A percentile compares a stretch with the other conserved stretches of the same genome.
phyloP scores from a whole-genome alignment of 306 rosid species.

The Vigna trinervia region DNA sequence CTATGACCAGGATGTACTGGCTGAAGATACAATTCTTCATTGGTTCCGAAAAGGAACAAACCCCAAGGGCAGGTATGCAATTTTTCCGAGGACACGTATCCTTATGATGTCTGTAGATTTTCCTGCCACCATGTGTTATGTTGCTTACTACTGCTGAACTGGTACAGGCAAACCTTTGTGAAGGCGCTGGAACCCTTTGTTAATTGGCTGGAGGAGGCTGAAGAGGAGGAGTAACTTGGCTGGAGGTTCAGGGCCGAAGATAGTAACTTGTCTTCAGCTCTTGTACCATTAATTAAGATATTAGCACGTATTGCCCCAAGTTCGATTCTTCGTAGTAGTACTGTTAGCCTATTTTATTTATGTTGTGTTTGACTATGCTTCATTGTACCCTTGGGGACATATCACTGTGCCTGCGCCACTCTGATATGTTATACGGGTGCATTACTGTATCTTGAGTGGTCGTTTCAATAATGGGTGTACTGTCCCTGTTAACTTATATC shows the following conservation, averaged over 20 bases:
- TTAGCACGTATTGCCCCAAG: constrained; percentile 41
- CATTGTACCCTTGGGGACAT: neutral
- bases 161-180: constrained; percentile 92
- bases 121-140: neutral
- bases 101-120: neutral
- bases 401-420: constrained; percentile 32
- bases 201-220: constrained; percentile 99
- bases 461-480: constrained; percentile 35
- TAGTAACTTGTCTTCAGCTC: constrained; percentile 1
- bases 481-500: constrained; percentile 11
- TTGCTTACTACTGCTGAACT: constrained; percentile 30
- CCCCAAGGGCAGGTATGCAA: constrained; percentile 87
- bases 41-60: constrained; percentile 97
- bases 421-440: constrained; percentile 38
- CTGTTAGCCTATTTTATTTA: constrained; percentile 35
- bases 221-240: constrained; percentile 79
- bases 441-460: constrained; percentile 33
- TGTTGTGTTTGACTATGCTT: constrained; percentile 26
- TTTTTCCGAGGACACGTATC: neutral
- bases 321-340: constrained; percentile 33
- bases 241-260: constrained; percentile 36
- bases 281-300: constrained; percentile 34
- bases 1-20: constrained; percentile 94
- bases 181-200: constrained; percentile 95
- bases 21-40: constrained; percentile 93